A percentile compares a stretch with the other conserved stretches of the same genome.
Evolutionary conservation across 345 rosid species (phyloP).

Genomic region (Populus ilicifolia): DNA sequence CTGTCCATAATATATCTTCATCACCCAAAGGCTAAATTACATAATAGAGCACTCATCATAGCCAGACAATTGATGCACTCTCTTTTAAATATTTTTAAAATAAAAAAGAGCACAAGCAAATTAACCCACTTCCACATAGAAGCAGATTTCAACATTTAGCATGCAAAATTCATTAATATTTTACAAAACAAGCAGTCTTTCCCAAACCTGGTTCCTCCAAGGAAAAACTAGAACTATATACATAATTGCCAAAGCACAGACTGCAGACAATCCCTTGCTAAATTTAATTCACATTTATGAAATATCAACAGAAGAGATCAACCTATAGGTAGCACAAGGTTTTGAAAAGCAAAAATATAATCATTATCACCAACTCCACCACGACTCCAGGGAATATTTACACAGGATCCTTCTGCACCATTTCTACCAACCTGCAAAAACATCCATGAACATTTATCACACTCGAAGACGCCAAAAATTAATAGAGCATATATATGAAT

Average conservation of each 20-base stretch:
- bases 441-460: background rate
- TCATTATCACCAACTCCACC: conserved; percentile 95
- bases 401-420: conserved; percentile 94
- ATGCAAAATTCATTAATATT: too few relatives aligned
- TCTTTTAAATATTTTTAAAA: too few relatives aligned
- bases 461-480: background rate
- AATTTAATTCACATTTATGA: background rate
- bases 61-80: too few relatives aligned
- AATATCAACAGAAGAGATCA: conserved; percentile 7
- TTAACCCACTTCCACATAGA: too few relatives aligned
- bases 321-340: conserved; percentile 94
- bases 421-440: conserved; percentile 64
- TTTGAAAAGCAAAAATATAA: conserved; percentile 85
- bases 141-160: too few relatives aligned
- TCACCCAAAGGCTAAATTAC: too few relatives aligned
- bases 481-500: background rate
- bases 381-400: conserved; percentile 94
- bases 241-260: conserved; percentile 7
- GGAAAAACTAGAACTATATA: background rate
- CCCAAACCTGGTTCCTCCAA: background rate
- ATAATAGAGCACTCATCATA: too few relatives aligned
- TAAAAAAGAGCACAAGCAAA: too few relatives aligned
- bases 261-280: conserved; percentile 1
- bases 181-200: background rate
- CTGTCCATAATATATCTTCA: too few relatives aligned